Percentiles rank a stretch among this genome's conserved stretches.
These are phyloP conservation scores for Macrocybe gigantea DNA, from an alignment of 768 basidiomycete species.

Conservation along the genomic window DNA sequence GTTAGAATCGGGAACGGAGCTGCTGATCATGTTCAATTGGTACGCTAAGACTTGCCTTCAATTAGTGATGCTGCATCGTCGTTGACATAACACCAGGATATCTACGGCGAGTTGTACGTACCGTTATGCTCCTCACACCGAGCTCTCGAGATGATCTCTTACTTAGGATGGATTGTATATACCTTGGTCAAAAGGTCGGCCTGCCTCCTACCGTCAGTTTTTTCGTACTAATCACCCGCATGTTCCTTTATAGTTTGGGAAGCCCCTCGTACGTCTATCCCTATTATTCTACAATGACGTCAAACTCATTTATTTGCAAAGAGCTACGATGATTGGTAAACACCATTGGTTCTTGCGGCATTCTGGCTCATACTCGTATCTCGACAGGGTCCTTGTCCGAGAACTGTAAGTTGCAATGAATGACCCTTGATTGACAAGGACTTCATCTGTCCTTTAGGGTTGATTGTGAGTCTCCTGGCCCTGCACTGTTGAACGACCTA, in stretches of 20 bases:
- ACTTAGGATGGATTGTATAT: constrained; percentile 88
- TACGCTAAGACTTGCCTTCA: constrained; percentile 24
- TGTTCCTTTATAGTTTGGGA: constrained; percentile 49
- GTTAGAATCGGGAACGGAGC: constrained; percentile 96
- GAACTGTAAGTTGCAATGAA: constrained; percentile 51
- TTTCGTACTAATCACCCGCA: neutral
- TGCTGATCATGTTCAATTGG: constrained; percentile 87
- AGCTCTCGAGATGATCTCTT: neutral
- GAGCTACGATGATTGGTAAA: constrained; percentile 39
- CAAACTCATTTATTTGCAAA: constrained; percentile 4
- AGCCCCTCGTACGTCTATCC: constrained; percentile 53
- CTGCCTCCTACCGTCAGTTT: neutral
- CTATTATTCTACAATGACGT: neutral
- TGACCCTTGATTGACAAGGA: neutral
- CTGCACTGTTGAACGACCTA: neutral
- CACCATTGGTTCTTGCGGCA: neutral
- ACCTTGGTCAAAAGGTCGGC: constrained; percentile 87
- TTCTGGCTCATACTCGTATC: neutral
- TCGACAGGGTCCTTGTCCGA: constrained; percentile 57
- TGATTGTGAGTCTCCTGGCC: constrained; percentile 47
- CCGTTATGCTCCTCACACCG: neutral
- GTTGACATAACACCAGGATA: constrained; percentile 57
- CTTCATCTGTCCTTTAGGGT: constrained; percentile 36
- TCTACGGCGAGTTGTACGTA: constrained; percentile 87
- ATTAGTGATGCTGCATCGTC: neutral